Evolutionary conservation across 345 rosid species (phyloP).

Genomic region (Lepidium africanum): DNA sequence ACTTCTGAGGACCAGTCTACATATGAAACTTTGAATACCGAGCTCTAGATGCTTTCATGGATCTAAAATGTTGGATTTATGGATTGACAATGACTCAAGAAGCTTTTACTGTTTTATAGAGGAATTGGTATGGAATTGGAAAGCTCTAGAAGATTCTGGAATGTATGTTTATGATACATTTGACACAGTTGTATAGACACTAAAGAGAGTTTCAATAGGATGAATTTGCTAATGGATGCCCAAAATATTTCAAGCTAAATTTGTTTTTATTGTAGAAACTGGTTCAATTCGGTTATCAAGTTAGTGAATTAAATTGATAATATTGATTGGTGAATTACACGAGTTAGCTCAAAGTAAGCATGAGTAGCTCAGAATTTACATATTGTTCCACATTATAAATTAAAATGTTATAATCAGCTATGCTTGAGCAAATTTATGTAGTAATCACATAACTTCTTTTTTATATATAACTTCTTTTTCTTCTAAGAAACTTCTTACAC

Average conservation of each 20-base stretch:
- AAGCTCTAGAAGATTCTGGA: neutral
- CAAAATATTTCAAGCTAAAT: neutral
- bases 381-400: no score
- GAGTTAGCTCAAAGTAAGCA: no score
- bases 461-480: no score
- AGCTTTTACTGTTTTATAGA: neutral
- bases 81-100: neutral
- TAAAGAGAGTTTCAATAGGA: neutral
- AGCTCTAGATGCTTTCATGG: neutral
- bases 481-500: no score
- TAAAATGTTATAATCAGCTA: no score
- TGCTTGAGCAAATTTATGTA: no score
- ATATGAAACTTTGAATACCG: neutral
- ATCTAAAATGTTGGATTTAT: neutral
- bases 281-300: neutral
- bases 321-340: no score
- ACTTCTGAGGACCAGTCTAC: neutral
- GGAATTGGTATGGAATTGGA: neutral
- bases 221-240: neutral
- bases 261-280: neutral
- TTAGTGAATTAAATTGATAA: no score
- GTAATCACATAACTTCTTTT: no score
- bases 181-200: conserved; percentile 22
- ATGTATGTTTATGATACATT: conserved; percentile 13
- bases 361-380: no score